A percentile compares a stretch with the other conserved stretches of the same genome.
Evolutionary conservation across 1,284 basidiomycete species (phyloP).

Genomic region (Ceratobasidium sp.): DNA sequence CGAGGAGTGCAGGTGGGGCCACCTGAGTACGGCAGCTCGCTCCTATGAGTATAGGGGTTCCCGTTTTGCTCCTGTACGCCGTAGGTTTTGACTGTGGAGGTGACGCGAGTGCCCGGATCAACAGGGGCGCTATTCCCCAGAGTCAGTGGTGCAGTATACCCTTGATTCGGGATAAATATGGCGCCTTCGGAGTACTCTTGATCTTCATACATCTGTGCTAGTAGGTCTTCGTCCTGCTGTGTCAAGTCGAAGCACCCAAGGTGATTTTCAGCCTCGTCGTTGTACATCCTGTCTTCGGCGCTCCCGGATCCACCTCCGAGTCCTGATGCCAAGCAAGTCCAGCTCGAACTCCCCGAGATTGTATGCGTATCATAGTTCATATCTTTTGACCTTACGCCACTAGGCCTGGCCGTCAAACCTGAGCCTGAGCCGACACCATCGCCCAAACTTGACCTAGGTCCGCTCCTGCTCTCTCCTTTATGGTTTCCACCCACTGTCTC

Average conservation of each 20-base stretch:
- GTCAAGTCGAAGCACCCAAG: neutral
- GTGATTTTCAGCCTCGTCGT: too few species aligned
- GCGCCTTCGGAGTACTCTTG: neutral
- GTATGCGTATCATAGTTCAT: too few species aligned
- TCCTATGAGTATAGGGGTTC: too few species aligned
- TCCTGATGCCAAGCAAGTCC: neutral
- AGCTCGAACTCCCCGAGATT: too few species aligned
- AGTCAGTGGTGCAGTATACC: neutral
- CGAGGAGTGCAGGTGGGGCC: neutral
- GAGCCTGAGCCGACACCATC: neutral
- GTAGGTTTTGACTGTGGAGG: too few species aligned
- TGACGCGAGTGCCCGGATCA: neutral
- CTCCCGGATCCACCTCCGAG: too few species aligned
- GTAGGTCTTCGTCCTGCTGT: neutral
- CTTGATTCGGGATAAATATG: neutral
- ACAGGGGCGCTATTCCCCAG: neutral
- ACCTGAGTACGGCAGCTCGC: neutral
- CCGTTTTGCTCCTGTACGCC: neutral
- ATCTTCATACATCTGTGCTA: conserved; percentile 6
- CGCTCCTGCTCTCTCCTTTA: too few species aligned
- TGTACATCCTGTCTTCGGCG: too few species aligned
- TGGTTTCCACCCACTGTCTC: too few species aligned
- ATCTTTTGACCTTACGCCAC: too few species aligned
- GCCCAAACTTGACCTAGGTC: neutral
- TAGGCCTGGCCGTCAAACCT: neutral